Percentiles rank a stretch among this genome's conserved stretches.
Conservation (phyloP, 2,329 filamentous ascomycete genomes). For the Allantophomopsis lycopodina region DNA sequence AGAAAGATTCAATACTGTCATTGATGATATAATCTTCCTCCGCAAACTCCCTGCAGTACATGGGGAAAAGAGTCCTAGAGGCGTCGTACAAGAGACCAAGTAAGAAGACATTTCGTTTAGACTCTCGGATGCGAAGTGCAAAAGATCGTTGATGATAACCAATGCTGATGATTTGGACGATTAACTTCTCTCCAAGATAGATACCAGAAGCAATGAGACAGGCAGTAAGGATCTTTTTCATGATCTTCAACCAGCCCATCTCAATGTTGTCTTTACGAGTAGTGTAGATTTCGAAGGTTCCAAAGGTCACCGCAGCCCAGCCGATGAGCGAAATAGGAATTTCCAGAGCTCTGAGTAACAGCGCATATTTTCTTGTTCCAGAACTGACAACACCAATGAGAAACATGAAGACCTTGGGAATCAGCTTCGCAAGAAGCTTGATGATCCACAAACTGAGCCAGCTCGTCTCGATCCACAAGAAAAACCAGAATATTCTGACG, state of each 20-base stretch:
- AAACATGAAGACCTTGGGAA: slow-evolving; percentile 53
- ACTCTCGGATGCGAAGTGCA: slow-evolving; percentile 70
- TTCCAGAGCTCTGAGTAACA: slow-evolving; percentile 48
- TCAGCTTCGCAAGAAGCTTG: slow-evolving; percentile 46
- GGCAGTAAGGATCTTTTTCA: slow-evolving; percentile 54
- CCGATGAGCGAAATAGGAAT: slow-evolving; percentile 56
- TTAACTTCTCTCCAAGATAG: slow-evolving; percentile 61
- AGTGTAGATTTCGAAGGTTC: slow-evolving; percentile 46
- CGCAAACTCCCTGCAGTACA: slow-evolving; percentile 80
- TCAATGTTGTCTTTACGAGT: slow-evolving; percentile 5
- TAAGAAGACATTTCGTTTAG: slow-evolving; percentile 74
- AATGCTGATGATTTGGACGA: slow-evolving; percentile 74
- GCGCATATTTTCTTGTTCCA: slow-evolving; percentile 57
- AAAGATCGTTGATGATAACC: slow-evolving; percentile 79
- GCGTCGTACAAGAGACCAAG: slow-evolving; percentile 82
- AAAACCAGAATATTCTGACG: slow-evolving; percentile 43
- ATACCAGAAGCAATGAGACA: slow-evolving; percentile 55
- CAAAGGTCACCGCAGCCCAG: slow-evolving; percentile 49
- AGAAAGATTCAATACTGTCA: slow-evolving; percentile 61
- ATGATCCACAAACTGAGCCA: slow-evolving; percentile 56
- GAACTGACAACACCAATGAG: slow-evolving; percentile 55
- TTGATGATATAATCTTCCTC: slow-evolving; percentile 90
- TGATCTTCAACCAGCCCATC: slow-evolving; percentile 35
- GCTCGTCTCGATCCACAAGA: slow-evolving; percentile 55
- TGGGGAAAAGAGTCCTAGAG: slow-evolving; percentile 76